These are phyloP conservation scores for Ascochyta fabae DNA, from an alignment of 2,329 filamentous ascomycete genomes.

Conservation along the genomic window DNA sequence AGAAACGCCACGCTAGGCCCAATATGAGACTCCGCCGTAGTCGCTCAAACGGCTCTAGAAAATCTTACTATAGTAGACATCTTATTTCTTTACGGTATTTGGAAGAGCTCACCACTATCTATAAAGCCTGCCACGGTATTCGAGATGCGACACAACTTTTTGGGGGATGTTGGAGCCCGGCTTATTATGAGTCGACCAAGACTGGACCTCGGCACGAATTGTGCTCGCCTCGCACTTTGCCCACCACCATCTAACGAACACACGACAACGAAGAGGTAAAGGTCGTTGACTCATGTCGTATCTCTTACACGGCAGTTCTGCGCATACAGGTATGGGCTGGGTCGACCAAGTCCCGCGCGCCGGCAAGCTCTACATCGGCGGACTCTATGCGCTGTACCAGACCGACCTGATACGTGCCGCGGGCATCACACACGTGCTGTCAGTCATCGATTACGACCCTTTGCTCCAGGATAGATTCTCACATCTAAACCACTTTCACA, in stretches of 20 bases:
- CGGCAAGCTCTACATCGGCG: conserved; percentile 50
- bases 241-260: background rate
- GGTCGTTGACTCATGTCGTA: conserved; percentile 30
- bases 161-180: background rate
- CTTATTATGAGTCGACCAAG: background rate
- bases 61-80: too few relatives aligned
- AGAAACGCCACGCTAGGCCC: background rate
- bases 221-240: background rate
- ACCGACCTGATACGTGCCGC: conserved; percentile 42
- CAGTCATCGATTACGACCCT: conserved; percentile 44
- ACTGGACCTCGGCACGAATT: background rate
- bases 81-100: too few relatives aligned
- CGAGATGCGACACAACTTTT: too few relatives aligned
- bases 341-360: conserved; percentile 48
- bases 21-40: background rate
- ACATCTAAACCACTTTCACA: conserved; percentile 40
- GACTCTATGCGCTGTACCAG: conserved; percentile 52
- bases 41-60: too few relatives aligned
- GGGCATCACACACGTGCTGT: conserved; percentile 43
- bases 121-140: too few relatives aligned
- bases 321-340: conserved; percentile 46
- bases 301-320: conserved; percentile 40
- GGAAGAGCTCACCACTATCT: too few relatives aligned
- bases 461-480: conserved; percentile 33
- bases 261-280: background rate